Percentiles rank a stretch among this genome's conserved stretches.
These are phyloP conservation scores for Ceratocystis variospora DNA, from an alignment of 2,329 filamentous ascomycete species.

Conservation along the genomic window DNA sequence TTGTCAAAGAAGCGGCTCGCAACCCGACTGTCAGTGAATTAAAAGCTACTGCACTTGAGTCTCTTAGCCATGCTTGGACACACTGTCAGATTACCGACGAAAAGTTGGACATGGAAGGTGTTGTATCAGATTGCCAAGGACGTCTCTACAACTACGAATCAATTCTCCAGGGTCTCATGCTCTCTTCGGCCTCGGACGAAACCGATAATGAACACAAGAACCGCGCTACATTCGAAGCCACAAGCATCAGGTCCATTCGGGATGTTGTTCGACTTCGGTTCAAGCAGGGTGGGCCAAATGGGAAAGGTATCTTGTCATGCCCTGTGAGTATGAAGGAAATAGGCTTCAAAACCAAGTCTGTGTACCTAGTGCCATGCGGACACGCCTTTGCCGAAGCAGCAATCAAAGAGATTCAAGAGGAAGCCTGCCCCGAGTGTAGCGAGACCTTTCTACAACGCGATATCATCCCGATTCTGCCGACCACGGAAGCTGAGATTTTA, in stretches of 20 bases:
- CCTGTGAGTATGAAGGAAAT: slow-evolving; percentile 78
- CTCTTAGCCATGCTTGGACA: slow-evolving; percentile 73
- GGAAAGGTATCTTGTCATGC: slow-evolving; percentile 50
- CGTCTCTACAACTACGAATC: slow-evolving; percentile 92
- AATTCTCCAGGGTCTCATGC: slow-evolving; percentile 49
- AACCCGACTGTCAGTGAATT: slow-evolving; percentile 69
- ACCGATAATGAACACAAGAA: slow-evolving; percentile 36
- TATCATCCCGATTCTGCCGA: slow-evolving; percentile 69
- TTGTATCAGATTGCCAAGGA: slow-evolving; percentile 74
- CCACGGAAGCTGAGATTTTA: slow-evolving; percentile 54
- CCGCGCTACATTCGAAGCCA: slow-evolving; percentile 31
- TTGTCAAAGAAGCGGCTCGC: slow-evolving; percentile 85
- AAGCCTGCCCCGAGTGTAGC: slow-evolving; percentile 57
- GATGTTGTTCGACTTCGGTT: slow-evolving; percentile 84
- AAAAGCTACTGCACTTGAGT: slow-evolving; percentile 77
- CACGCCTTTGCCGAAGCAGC: slow-evolving; percentile 85
- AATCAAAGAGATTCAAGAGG: slow-evolving; percentile 62
- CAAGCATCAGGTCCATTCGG: slow-evolving; percentile 62
- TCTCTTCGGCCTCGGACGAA: slow-evolving; percentile 31
- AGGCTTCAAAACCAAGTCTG: slow-evolving; percentile 62
- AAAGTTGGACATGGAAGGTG: slow-evolving; percentile 51
- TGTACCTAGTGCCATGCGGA: slow-evolving; percentile 87
- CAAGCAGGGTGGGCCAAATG: slow-evolving; percentile 31
- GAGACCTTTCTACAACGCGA: slow-evolving; percentile 59
- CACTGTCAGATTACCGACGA: slow-evolving; percentile 76